These are phyloP conservation scores for Xylariomycetidae sp. DNA, from an alignment of 2,329 filamentous ascomycete genomes.

Conservation along the genomic window DNA sequence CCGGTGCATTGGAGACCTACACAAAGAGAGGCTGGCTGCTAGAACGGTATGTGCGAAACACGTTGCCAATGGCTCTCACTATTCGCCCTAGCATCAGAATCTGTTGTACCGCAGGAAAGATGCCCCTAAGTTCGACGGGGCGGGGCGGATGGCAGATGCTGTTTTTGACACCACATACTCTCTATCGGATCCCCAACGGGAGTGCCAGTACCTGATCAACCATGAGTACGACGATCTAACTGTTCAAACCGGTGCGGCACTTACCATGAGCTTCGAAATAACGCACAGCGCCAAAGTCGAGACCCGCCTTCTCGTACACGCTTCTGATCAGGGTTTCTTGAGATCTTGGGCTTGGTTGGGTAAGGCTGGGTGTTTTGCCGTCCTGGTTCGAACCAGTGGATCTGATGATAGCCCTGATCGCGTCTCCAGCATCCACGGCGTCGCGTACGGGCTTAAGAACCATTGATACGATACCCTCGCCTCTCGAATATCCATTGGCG, in stretches of 20 bases:
- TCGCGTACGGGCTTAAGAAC: conserved; percentile 45
- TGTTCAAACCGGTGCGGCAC: too few species aligned
- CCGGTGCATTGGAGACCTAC: not conserved
- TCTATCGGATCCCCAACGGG: too few species aligned
- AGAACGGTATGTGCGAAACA: not conserved
- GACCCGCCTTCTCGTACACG: conserved; percentile 25
- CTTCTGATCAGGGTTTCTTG: conserved; percentile 29
- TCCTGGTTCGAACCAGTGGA: conserved; percentile 25
- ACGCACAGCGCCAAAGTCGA: conserved; percentile 16
- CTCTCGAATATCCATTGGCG: conserved; percentile 33
- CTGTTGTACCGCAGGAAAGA: too few species aligned
- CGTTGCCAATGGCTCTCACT: not conserved
- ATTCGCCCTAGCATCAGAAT: not conserved
- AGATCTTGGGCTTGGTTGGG: conserved; percentile 22
- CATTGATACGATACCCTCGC: conserved; percentile 46
- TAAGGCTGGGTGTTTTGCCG: conserved; percentile 23
- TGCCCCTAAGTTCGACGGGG: too few species aligned
- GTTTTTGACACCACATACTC: too few species aligned
- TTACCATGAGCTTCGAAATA: conserved; percentile 33
- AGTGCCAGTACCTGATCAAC: too few species aligned
- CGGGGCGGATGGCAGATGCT: too few species aligned
- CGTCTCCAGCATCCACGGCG: conserved; percentile 38
- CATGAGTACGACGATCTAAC: too few species aligned
- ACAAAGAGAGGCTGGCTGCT: not conserved
- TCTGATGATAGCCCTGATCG: conserved; percentile 33